Conservation (phyloP, 345 rosid species). For the Syzygium oleosum region DNA sequence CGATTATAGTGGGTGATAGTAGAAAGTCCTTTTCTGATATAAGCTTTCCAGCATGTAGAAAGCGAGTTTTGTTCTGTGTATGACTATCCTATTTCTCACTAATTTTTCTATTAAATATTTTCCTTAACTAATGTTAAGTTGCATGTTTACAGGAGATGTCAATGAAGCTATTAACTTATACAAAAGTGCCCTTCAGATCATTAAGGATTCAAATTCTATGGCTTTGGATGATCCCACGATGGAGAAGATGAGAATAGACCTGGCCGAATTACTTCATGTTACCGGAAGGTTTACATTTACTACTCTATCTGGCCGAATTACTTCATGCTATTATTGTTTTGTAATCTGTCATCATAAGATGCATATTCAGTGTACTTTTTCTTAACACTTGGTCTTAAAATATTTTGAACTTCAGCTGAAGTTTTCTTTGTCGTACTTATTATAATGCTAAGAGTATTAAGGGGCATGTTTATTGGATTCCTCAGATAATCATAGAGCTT, state of each 20-base stretch:
- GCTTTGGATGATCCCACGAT: conserved; percentile 45
- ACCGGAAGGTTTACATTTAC: conserved; percentile 54
- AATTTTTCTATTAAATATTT: neutral
- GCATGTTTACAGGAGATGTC: conserved; percentile 42
- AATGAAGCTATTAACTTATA: conserved; percentile 63
- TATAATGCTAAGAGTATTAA: neutral
- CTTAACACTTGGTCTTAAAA: neutral
- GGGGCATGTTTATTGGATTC: neutral
- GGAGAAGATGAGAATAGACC: conserved; percentile 80
- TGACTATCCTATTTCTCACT: neutral
- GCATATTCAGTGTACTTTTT: neutral
- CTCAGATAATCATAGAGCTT: neutral
- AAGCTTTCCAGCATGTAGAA: neutral
- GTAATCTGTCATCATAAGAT: neutral
- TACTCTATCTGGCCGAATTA: neutral
- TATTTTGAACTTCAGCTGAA: neutral
- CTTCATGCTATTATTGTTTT: neutral
- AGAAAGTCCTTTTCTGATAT: neutral
- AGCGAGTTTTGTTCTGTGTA: neutral
- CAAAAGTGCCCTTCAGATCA: conserved; percentile 48
- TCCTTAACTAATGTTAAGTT: neutral
- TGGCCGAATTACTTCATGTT: conserved; percentile 80
- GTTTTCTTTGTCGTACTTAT: neutral
- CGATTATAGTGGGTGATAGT: neutral
- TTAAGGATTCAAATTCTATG: conserved; percentile 57